phyloP scores from a whole-genome alignment of 768 basidiomycete genomes.

The Termitomyces bulborhizus region DNA sequence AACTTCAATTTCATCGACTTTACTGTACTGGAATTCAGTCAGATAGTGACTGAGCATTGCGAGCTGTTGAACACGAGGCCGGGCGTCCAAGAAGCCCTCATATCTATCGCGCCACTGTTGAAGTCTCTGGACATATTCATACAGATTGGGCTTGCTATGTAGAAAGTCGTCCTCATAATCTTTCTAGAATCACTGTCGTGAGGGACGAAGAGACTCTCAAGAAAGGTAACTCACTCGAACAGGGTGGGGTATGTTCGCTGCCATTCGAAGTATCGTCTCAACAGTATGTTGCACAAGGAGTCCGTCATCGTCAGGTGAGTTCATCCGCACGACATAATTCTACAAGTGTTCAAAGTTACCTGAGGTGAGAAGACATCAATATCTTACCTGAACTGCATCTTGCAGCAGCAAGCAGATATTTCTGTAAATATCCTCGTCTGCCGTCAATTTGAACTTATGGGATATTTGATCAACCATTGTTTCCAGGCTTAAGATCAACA shows the following conservation, averaged over 20 bases:
- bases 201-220: background rate
- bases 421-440: conserved; percentile 94
- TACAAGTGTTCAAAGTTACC: conserved; percentile 18
- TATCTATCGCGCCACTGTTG: conserved; percentile 92
- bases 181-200: conserved; percentile 38
- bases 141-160: conserved; percentile 66
- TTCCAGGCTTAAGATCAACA: conserved; percentile 92
- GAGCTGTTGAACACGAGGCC: conserved; percentile 79
- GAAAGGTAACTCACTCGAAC: conserved; percentile 41
- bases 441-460: conserved; percentile 78
- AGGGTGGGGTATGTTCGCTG: conserved; percentile 47
- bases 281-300: conserved; percentile 49
- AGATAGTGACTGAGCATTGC: conserved; percentile 88
- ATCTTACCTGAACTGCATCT: conserved; percentile 73
- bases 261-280: conserved; percentile 53
- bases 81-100: conserved; percentile 74
- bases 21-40: conserved; percentile 95
- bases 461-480: conserved; percentile 95
- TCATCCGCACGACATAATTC: conserved; percentile 69
- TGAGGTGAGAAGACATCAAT: conserved; percentile 6
- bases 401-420: conserved; percentile 81
- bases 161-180: conserved; percentile 92
- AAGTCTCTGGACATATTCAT: conserved; percentile 86
- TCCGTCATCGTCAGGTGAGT: conserved; percentile 62
- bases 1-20: conserved; percentile 96